Base-by-base conservation (phyloP, 176 grass and related monocot genomes). In the Aegilops umbellulata region DNA sequence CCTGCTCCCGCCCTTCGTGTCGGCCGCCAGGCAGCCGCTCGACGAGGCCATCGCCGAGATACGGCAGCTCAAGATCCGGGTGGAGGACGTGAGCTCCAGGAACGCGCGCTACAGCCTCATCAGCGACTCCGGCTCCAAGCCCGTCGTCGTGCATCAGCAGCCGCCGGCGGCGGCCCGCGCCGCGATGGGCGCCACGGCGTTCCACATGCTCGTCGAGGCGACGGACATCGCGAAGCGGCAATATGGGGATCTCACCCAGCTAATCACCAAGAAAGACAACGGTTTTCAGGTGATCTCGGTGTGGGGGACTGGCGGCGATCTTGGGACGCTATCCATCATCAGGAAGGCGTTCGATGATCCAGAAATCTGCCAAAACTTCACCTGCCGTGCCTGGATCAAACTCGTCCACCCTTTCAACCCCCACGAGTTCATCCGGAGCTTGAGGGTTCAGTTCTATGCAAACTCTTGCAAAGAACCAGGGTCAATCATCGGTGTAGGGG, bases 11-110 rank as follows among this genome's bases (percentile, higher is more conserved):
- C 17, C 47, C 2, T 87, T 80, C 53, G 5, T 61, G 44, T 10
- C 22, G 14, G 36, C 64, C 20, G 58, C n/a, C 3, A 38, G 8
- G 4, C 4, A 42, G 10, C 67, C 60, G 22, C 51, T 91, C 1
- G 69, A 79, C 4, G 27, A 55, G 25, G 85, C 75, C 1, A 17
- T 87, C 5, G 65, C 77, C 6, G 23, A 67, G 15, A 44, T 88
- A 14, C 51, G 78, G 39, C 64, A 25, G 70, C 65, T 79, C 31
- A 87, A 80, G 60, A 20, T 71, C 19, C 65, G 46, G 39, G 77
- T 81, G 2, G 85, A 81, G 25, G 85, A 76, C 8, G 47, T 93
- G 10, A 82, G 70, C 8, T 22, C 29, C 3, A 38, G 88, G 67
- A 82, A 80, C 38, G 1, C 7, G 14, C 55, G 69, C 20, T 86